A percentile compares a stretch with the other conserved stretches of the same genome.
These are phyloP conservation scores for Aaosphaeria pasadenensis DNA, from an alignment of 2,329 filamentous ascomycete species.

Conservation along the genomic window DNA sequence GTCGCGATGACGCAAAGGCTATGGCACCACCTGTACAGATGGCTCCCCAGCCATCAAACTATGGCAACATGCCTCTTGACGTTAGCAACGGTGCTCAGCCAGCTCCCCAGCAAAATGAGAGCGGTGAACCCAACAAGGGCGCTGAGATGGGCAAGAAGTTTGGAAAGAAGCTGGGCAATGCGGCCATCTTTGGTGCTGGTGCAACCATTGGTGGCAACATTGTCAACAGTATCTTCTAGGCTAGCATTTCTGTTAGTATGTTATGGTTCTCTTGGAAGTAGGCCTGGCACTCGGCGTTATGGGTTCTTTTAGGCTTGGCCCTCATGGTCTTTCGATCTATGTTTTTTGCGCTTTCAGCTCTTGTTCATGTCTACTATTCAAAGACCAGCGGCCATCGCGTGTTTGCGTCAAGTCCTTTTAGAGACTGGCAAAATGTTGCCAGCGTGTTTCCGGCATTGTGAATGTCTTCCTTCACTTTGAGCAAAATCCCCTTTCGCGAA, in stretches of 20 bases:
- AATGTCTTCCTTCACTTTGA: too few species aligned
- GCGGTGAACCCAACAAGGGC: constrained; percentile 59
- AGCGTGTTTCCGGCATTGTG: too few species aligned
- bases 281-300: neutral
- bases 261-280: neutral
- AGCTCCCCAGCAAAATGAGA: constrained; percentile 23
- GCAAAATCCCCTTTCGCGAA: too few species aligned
- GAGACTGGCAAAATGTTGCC: too few species aligned
- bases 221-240: constrained; percentile 84
- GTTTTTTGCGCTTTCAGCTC: too few species aligned
- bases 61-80: constrained; percentile 71
- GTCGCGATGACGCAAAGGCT: constrained; percentile 60
- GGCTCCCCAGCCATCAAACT: constrained; percentile 57
- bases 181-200: constrained; percentile 87
- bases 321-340: too few species aligned
- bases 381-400: too few species aligned
- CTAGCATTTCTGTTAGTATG: neutral
- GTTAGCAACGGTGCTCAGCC: constrained; percentile 59
- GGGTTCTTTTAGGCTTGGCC: neutral
- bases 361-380: too few species aligned
- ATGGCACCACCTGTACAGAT: constrained; percentile 38
- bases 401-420: too few species aligned
- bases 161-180: constrained; percentile 87
- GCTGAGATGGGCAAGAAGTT: constrained; percentile 86
- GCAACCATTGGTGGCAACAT: constrained; percentile 87